phyloP scores from a whole-genome alignment of 2,329 filamentous ascomycete species.

The Escovopsis sp. region DNA sequence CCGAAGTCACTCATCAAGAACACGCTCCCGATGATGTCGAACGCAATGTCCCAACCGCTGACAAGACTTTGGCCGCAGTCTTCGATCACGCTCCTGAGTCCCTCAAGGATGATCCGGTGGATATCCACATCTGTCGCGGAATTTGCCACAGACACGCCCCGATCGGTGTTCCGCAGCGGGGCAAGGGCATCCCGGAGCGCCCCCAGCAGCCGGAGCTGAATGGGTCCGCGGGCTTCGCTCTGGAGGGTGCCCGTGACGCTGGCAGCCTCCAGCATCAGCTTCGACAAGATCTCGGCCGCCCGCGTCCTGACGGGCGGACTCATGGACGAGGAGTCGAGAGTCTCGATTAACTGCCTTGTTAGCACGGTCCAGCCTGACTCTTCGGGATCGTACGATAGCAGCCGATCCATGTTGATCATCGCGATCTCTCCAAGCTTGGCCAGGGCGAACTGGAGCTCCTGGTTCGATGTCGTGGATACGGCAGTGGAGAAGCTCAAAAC shows the following conservation, averaged over 20 bases:
- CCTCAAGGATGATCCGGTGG: constrained; percentile 65
- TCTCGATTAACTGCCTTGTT: constrained; percentile 36
- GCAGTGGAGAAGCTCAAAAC: constrained; percentile 33
- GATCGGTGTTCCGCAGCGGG: constrained; percentile 36
- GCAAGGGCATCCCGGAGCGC: constrained; percentile 47
- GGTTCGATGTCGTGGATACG: constrained; percentile 33
- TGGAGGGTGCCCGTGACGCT: constrained; percentile 38
- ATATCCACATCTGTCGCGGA: constrained; percentile 61
- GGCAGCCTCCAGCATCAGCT: constrained; percentile 42
- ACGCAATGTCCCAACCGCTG: constrained; percentile 73
- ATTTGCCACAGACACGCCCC: constrained; percentile 39
- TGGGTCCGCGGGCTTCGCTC: constrained; percentile 35
- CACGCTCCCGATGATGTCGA: constrained; percentile 71
- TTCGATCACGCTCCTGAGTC: constrained; percentile 69
- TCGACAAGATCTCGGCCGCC: constrained; percentile 50
- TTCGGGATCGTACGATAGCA: constrained; percentile 51
- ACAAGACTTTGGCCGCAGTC: constrained; percentile 73
- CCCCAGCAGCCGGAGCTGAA: constrained; percentile 59
- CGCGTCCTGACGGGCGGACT: constrained; percentile 39
- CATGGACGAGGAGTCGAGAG: constrained; percentile 31
- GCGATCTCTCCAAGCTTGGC: constrained; percentile 61
- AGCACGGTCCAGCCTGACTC: constrained; percentile 66
- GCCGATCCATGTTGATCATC: constrained; percentile 57
- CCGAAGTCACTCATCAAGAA: constrained; percentile 38
- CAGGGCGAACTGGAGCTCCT: constrained; percentile 52